Evolutionary conservation across 83 land plant genomes (phyloP), one percentile per base, ranked within the genome.

Genomic region (Larix sibirica): DNA sequence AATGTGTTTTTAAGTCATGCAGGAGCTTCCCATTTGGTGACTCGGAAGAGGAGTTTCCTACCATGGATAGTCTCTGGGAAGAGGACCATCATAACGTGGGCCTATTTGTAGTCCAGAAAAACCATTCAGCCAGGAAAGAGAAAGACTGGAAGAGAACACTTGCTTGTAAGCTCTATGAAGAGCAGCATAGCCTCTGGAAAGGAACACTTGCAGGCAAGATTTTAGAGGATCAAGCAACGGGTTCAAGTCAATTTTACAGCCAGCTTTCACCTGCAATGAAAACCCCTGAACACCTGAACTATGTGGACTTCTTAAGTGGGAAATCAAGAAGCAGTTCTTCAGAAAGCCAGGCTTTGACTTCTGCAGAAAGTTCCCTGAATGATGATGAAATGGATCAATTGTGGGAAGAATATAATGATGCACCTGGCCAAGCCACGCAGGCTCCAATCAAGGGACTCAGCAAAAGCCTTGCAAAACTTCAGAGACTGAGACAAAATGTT

Each of bases 111-210:
- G 24, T 23, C 38, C 24, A 16, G 6, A 50, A 50, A 50, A 50
- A 10, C 56, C 56, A 50, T 10, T 50, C 38, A 24, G 31, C 0
- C 38, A 90, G 84, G 85, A 86, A 64, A 81, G 92, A 90, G 81
- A 92, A 83, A 70, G 93, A 92, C 68, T 92, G 95, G 95, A 87
- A 84, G 84, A 82, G 92, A 73, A 92, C 93, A 16, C 73, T 92
- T 68, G 95, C 95, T 1, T 90, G 93, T 84, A 92, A 92, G 87
- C 89, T 90, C 26, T 89, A 85, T 67, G 85, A 86, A 18, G 87
- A 86, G 47, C 60, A 83, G 47, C 61, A 80, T 17, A 40, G 64
- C 70, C 16, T n/a, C 86, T 89, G 76, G 92, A 92, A 56, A 50
- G 88, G 36, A 81, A 75, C 24, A 83, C 80, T 13, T 82, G 71